Percentiles rank a stretch among this genome's conserved stretches.
phyloP scores from a whole-genome alignment of 2,329 filamentous ascomycete species.

The Colletotrichum horii region DNA sequence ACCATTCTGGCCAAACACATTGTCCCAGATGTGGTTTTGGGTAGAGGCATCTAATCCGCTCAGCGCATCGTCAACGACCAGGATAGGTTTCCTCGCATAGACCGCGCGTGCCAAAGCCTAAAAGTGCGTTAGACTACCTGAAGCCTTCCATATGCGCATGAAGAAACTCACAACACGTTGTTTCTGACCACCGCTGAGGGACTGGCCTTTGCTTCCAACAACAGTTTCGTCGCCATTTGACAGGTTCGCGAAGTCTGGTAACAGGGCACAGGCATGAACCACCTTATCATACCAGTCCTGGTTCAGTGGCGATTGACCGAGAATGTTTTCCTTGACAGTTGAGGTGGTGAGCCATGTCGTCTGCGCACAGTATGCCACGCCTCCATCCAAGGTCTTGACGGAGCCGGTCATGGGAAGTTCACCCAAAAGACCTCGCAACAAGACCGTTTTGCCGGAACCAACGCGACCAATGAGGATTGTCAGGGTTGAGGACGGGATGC shows the following conservation, averaged over 20 bases:
- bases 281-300: constrained; percentile 26
- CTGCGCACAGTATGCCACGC: constrained; percentile 27
- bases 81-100: constrained; percentile 34
- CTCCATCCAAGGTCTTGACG: not conserved
- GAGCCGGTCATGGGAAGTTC: constrained; percentile 8
- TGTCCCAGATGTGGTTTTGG: constrained; percentile 42
- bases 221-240: constrained; percentile 27
- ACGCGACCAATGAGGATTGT: constrained; percentile 24
- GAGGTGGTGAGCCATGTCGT: constrained; percentile 28
- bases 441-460: constrained; percentile 23
- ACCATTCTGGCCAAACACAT: constrained; percentile 39
- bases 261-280: constrained; percentile 22
- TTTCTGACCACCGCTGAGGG: constrained; percentile 39
- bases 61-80: constrained; percentile 44
- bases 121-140: not conserved
- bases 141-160: not conserved
- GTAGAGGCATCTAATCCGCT: constrained; percentile 47
- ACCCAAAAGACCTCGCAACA: constrained; percentile 19
- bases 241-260: constrained; percentile 23
- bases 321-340: constrained; percentile 29
- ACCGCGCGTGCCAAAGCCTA: constrained; percentile 37
- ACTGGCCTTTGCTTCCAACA: constrained; percentile 36
- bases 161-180: constrained; percentile 33
- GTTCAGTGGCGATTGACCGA: constrained; percentile 23
- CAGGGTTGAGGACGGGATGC: not conserved